Evolutionary conservation across 2,329 filamentous ascomycete genomes (phyloP), one percentile per base, ranked within the genome.

Genomic region (Fusarium mundagurra): DNA sequence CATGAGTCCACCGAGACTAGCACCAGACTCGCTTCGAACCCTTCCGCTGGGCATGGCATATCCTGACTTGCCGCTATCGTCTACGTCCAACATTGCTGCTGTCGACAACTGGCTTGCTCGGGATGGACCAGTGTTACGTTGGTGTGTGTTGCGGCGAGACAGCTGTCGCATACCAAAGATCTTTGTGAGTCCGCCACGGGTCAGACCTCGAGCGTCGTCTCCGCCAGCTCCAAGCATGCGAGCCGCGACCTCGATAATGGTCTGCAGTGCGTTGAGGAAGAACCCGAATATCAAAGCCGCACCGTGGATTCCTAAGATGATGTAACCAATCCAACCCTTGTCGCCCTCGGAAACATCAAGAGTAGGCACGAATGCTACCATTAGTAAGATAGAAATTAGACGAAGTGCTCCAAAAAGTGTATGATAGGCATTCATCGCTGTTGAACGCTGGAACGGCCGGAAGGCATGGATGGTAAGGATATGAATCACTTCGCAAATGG

Each of bases 381-480:
- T 94, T 62, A 96, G 85, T 62, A 96, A 85, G 53, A 95, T 88
- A 1, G 92, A 92, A 54, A 94, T 84, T 38, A 98, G 92, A 39
- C 96, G 91, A 20, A 97, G 86, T 5, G 88, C 85, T 1, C 95
- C 90, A 82, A 98, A 98, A 71, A 95, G 90, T 5, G 93, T 94
- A 78, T 98, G 95, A 76, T 98, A 98, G 16, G 94, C 91, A 80
- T 98, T 98, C 96, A 99, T 99, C 34, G 96, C 98, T 1, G 96
- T 98, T 29, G 95, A 91, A 5, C 92, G 91, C 69, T 96, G 92
- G 79, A 97, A 99, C 1, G 96, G 96, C 22, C 93, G 91, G 85
- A 98, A 97, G 13, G 94, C 94, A 77, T 96, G 92, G 9, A 98
- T 85, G 0, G 95, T 96, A 50, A 98, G 86, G 41, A 98, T 91